Evolutionary conservation across 495 filamentous ascomycete species (phyloP).

Genomic region (Penicillium subrubescens): DNA sequence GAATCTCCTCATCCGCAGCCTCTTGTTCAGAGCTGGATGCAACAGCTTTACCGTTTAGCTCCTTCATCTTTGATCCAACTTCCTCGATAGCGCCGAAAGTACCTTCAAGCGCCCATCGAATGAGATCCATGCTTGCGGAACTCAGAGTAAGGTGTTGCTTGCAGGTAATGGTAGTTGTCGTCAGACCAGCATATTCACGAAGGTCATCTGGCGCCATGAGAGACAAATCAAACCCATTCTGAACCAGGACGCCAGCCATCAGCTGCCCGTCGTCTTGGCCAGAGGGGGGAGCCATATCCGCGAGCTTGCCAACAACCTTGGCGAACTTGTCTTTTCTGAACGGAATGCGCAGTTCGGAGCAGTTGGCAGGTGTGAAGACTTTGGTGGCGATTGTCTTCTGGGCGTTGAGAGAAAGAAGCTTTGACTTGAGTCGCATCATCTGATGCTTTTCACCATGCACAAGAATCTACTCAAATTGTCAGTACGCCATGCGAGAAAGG

Average conservation of each 20-base stretch:
- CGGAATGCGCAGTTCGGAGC: constrained; percentile 91
- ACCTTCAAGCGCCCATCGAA: constrained; percentile 91
- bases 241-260: constrained; percentile 87
- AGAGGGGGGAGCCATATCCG: constrained; percentile 69
- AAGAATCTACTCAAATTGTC: constrained; percentile 62
- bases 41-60: constrained; percentile 36
- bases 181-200: constrained; percentile 91
- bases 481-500: background rate
- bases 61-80: constrained; percentile 42
- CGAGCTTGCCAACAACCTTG: constrained; percentile 94
- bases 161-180: constrained; percentile 89
- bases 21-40: constrained; percentile 44
- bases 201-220: constrained; percentile 96
- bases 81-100: constrained; percentile 89
- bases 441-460: constrained; percentile 97
- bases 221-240: constrained; percentile 94
- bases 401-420: constrained; percentile 85
- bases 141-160: constrained; percentile 83
- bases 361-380: constrained; percentile 90
- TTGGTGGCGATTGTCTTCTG: constrained; percentile 79
- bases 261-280: constrained; percentile 54
- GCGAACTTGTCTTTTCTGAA: constrained; percentile 95
- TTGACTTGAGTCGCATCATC: constrained; percentile 96
- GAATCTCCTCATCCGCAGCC: constrained; percentile 55
- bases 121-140: constrained; percentile 85